A percentile compares a stretch with the other conserved stretches of the same genome.
phyloP scores from a whole-genome alignment of 352 stramenopile genomes.

The Phytophthora vignae region DNA sequence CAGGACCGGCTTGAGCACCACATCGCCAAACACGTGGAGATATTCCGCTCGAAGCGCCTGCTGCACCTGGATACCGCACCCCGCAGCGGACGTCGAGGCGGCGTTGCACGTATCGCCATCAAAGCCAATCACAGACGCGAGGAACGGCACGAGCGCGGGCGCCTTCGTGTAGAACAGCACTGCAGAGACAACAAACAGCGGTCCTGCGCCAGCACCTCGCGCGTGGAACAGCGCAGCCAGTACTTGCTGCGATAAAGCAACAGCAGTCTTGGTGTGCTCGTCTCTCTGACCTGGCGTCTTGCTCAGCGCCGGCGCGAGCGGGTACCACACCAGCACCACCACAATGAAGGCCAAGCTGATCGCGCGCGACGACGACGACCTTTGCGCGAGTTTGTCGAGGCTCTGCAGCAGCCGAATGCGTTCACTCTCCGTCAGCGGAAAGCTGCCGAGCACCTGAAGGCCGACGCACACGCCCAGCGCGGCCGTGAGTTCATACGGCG shows the following conservation, averaged over 20 bases:
- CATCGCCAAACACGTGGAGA: conserved; percentile 65
- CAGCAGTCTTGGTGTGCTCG: conserved; percentile 57
- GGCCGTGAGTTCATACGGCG: conserved; percentile 38
- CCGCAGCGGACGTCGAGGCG: conserved; percentile 16
- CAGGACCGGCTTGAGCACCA: conserved; percentile 71
- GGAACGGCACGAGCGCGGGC: conserved; percentile 59
- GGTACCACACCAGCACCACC: conserved; percentile 67
- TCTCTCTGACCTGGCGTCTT: conserved; percentile 72
- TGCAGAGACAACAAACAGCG: conserved; percentile 68
- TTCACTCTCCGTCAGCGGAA: conserved; percentile 57
- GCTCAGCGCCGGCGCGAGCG: conserved; percentile 52
- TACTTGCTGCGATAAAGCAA: conserved; percentile 68
- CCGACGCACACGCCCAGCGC: conserved; percentile 58
- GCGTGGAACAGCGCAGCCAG: conserved; percentile 59
- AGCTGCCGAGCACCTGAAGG: conserved; percentile 54
- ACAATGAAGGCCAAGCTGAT: conserved; percentile 66
- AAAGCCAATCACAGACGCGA: conserved; percentile 50
- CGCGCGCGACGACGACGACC: conserved; percentile 38
- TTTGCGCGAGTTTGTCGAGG: conserved; percentile 46
- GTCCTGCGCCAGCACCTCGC: conserved; percentile 47
- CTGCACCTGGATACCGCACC: conserved; percentile 36
- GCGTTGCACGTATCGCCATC: conserved; percentile 26
- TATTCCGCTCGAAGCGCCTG: conserved; percentile 59
- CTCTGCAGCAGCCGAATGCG: conserved; percentile 53
- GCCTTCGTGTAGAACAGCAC: conserved; percentile 80